Percentiles rank a stretch among this genome's conserved stretches.
phyloP scores from a whole-genome alignment of 1,139 yeast genomes.

The Saccharomyces pastorianus region DNA sequence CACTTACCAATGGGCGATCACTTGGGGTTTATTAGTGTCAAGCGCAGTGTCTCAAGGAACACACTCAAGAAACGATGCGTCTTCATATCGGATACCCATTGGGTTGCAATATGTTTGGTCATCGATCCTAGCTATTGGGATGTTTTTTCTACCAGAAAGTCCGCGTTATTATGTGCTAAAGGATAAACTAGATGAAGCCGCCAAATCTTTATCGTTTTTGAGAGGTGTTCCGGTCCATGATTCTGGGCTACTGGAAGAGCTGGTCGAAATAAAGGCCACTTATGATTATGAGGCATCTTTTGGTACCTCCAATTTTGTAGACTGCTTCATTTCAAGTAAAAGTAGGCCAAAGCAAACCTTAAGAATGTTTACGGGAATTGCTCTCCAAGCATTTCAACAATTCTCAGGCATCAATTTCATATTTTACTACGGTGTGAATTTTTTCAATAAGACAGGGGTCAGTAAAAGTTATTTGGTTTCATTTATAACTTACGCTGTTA shows the following conservation, averaged over 20 bases:
- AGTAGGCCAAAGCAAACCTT: conserved; percentile 57
- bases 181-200: conserved; percentile 55
- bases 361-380: conserved; percentile 64
- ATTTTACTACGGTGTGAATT: conserved; percentile 72
- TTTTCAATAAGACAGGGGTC: conserved; percentile 57
- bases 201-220: conserved; percentile 50
- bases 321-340: conserved; percentile 59
- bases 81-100: conserved; percentile 67
- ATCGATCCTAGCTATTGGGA: conserved; percentile 50
- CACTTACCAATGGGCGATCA: conserved; percentile 80
- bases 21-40: conserved; percentile 73
- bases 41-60: conserved; percentile 78
- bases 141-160: conserved; percentile 64
- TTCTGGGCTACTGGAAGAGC: conserved; percentile 61
- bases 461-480: conserved; percentile 57
- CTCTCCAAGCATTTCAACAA: conserved; percentile 66
- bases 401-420: conserved; percentile 73
- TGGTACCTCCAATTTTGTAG: conserved; percentile 46
- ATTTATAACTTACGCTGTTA: conserved; percentile 64
- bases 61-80: conserved; percentile 42
- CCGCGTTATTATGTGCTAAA: conserved; percentile 65
- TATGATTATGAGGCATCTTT: conserved; percentile 67
- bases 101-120: conserved; percentile 70
- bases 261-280: conserved; percentile 71
- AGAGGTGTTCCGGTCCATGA: conserved; percentile 56